Conservation (phyloP, 495 filamentous ascomycete species). For the Annulohypoxylon stygium region DNA sequence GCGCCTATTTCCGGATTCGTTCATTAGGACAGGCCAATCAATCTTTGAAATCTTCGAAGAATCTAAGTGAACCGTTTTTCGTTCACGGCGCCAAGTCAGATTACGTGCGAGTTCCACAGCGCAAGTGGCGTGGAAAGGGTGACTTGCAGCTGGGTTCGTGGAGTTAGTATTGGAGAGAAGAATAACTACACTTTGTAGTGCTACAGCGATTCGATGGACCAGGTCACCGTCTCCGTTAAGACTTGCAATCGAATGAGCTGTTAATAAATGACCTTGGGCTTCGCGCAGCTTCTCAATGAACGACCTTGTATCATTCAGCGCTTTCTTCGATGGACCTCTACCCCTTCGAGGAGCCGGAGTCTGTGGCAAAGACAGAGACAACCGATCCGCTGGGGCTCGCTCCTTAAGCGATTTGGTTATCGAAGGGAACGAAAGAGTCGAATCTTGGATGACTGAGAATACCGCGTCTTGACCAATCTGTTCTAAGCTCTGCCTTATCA, state of each 20-base stretch:
- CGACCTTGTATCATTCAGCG: constrained; percentile 50
- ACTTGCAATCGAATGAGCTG: constrained; percentile 67
- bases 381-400: constrained; percentile 36
- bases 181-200: constrained; percentile 72
- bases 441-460: constrained; percentile 90
- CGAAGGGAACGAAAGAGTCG: constrained; percentile 85
- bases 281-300: constrained; percentile 71
- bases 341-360: constrained; percentile 48
- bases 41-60: constrained; percentile 44
- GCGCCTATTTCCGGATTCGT: constrained; percentile 45
- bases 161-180: constrained; percentile 71
- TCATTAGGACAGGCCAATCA: constrained; percentile 48
- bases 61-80: constrained; percentile 63
- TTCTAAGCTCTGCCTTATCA: constrained; percentile 71
- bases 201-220: constrained; percentile 69
- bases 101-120: constrained; percentile 74
- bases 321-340: constrained; percentile 39
- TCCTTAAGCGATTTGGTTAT: constrained; percentile 55
- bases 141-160: constrained; percentile 50
- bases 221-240: constrained; percentile 60
- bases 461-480: constrained; percentile 83
- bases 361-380: constrained; percentile 45
- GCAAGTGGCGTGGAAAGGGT: constrained; percentile 70
- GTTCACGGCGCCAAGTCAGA: constrained; percentile 70
- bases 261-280: constrained; percentile 70